Percentiles rank a stretch among this genome's conserved stretches.
These are phyloP conservation scores for Micromonas commoda DNA, from an alignment of 139 green algal genomes.

Conservation along the genomic window DNA sequence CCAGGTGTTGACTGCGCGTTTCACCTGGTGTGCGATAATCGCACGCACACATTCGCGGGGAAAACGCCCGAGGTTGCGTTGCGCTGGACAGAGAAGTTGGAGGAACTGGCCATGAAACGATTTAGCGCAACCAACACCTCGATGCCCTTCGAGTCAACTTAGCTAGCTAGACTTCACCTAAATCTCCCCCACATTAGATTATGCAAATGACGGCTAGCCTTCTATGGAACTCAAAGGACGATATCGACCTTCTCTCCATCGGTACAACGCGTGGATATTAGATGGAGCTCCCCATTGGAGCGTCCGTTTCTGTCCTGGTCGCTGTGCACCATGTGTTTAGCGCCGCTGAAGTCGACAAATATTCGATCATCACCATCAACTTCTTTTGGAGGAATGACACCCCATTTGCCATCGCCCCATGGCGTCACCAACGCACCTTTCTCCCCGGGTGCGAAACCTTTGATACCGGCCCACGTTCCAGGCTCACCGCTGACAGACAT, in stretches of 20 bases:
- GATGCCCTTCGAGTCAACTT: too few species aligned
- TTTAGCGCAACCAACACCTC: too few species aligned
- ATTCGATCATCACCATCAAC: not conserved
- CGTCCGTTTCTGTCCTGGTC: not conserved
- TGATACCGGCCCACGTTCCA: conserved; percentile 11
- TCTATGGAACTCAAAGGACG: not conserved
- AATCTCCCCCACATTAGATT: too few species aligned
- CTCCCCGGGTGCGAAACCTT: not conserved
- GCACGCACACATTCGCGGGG: too few species aligned
- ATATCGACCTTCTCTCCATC: not conserved
- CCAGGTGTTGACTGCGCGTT: too few species aligned
- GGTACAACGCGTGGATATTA: not conserved
- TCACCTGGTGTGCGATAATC: too few species aligned
- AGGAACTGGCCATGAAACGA: too few species aligned
- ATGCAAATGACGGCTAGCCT: too few species aligned
- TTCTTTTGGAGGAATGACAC: not conserved
- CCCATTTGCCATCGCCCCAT: conserved; percentile 23
- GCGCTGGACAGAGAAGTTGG: too few species aligned
- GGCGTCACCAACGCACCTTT: conserved; percentile 14
- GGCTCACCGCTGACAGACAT: not conserved
- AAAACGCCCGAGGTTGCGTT: too few species aligned
- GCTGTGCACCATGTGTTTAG: not conserved
- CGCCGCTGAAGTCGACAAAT: not conserved
- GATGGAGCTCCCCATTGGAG: not conserved
- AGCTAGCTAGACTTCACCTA: too few species aligned